A percentile compares a stretch with the other conserved stretches of the same genome.
These are phyloP conservation scores for Cenchrus americanus DNA, from an alignment of 176 grass and related monocot species.

Conservation along the genomic window DNA sequence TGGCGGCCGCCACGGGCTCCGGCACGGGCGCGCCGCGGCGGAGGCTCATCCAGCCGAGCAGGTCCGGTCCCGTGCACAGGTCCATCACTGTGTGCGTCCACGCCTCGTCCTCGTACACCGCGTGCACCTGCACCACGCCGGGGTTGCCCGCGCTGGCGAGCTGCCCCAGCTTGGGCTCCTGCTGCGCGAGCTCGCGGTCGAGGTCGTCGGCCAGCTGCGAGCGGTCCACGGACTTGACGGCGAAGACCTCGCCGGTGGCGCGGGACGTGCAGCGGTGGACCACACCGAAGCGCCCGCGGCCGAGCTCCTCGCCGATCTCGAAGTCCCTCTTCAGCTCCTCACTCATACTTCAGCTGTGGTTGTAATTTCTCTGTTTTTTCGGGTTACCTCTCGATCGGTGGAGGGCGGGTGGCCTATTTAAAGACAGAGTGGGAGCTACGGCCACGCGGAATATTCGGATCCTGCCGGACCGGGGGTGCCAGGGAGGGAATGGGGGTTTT, in stretches of 20 bases:
- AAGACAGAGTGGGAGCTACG: not conserved
- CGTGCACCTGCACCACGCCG: slow-evolving; percentile 74
- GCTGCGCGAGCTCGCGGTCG: slow-evolving; percentile 64
- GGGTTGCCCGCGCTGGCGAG: slow-evolving; percentile 70
- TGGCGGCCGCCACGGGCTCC: slow-evolving; percentile 57
- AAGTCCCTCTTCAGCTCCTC: slow-evolving; percentile 65
- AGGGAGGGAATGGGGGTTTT: not conserved
- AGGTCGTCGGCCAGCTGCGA: slow-evolving; percentile 70
- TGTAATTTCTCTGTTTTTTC: slow-evolving; percentile 7
- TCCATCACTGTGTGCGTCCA: slow-evolving; percentile 84
- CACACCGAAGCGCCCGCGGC: slow-evolving; percentile 81
- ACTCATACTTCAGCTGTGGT: slow-evolving; percentile 43
- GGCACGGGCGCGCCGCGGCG: slow-evolving; percentile 62
- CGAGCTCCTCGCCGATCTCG: slow-evolving; percentile 78
- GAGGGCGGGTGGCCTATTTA: slow-evolving; percentile 44
- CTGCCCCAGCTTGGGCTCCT: slow-evolving; percentile 66
- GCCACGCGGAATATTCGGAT: slow-evolving; percentile 56
- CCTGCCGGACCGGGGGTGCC: not conserved
- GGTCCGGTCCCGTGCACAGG: slow-evolving; percentile 72
- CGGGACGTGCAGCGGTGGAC: slow-evolving; percentile 66
- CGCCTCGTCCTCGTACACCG: slow-evolving; percentile 67
- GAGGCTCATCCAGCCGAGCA: slow-evolving; percentile 67
- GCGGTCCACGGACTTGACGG: slow-evolving; percentile 82
- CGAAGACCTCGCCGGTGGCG: slow-evolving; percentile 71
- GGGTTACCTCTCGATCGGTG: not conserved